Base-by-base conservation (phyloP, 371 early-diverging fungal species). In the Zancudomyces culisetae region DNA sequence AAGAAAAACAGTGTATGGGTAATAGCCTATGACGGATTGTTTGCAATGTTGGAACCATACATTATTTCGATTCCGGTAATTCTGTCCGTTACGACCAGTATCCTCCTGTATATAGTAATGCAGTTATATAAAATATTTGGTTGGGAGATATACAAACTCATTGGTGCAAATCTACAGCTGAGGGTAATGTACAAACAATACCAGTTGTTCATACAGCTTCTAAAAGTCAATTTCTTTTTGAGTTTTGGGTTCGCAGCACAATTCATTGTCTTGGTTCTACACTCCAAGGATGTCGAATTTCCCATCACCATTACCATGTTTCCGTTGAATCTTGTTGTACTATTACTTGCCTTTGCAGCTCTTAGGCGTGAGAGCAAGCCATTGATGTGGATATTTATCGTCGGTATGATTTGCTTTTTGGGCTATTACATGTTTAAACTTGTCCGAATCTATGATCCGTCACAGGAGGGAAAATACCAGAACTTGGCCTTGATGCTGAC, bases 81-180 rank as follows among this genome's bases (percentile, higher is more conserved):
- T 21, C 52, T 68, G 52, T 73, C 61, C 2, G 51, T 57, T 0
- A 64, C 70, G 53, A 51, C 52, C 0, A 39, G 60, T 23, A 53
- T 64, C 48, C 72, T 60, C 52, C 57, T 42, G 6, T 55, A 55
- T 8, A 57, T 77, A 42, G 65, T 74, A 29, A 73, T 62, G 46
- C 68, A 68, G 57, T 68, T 89, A 29, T 90, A 87, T 62, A 75
- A 77, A 47, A 84, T 87, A 63, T 92, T 87, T 71, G 90, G 91
- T 40, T 92, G 91, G 91, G 81, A 79, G 59, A 85, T 92, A 29
- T 92, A 88, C 69, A 90, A 90, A 64, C 78, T 83, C 65, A 87
- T 92, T 61, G 93, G 93, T 1, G 90, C 93, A 3, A 90, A 90
- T 62, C 72, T 87, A 49, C 67, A 72, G 27, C 87, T 88, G 75